Base-by-base conservation (phyloP, 1,284 basidiomycete genomes). In the Cerioporus squamosus region DNA sequence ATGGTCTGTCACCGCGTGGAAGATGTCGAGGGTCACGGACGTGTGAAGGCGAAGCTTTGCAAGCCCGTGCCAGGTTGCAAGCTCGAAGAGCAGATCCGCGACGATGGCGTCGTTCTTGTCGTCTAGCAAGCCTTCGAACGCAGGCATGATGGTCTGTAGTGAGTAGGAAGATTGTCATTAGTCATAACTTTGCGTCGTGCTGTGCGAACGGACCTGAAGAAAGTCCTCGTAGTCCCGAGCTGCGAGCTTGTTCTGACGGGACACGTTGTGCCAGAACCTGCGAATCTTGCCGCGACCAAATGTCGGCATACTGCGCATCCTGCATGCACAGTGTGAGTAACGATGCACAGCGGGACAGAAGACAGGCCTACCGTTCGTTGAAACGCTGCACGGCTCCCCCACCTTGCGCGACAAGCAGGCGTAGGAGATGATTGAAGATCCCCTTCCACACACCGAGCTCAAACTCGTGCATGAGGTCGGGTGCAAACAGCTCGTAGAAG, bases 181-280 rank as follows among this genome's bases (percentile, higher is more conserved):
- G n/a, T n/a, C n/a, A n/a, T n/a, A n/a, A n/a, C n/a, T n/a, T n/a
- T n/a, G n/a, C n/a, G n/a, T n/a, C n/a, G n/a, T n/a, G n/a, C n/a
- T n/a, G n/a, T n/a, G n/a, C 29, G 29, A 10, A 10, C 29, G 29
- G 5, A 33, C 31, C 31, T 33, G 31, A 17, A 56, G 43, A 14
- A 67, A 54, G 2, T 73, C 72, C 49, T 77, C 73, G 51, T 68
- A 79, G 53, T 78, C 72, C 4, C 70, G 61, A 0, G 70, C 74
- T 9, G 75, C 72, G 1, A 75, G 59, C 51, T 70, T 66, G 49
- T 64, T 66, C 59, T 68, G 66, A 5, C 50, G 59, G 2, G 67
- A 59, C 0, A 61, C 66, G 54, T 68, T 63, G 17, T 54, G 38
- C 17, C 50, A 54, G 39, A 71, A 71, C 10, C 45, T 24, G 3